Evolutionary conservation across 768 basidiomycete genomes (phyloP), one percentile per base, ranked within the genome.

Genomic region (Serendipita sp.): DNA sequence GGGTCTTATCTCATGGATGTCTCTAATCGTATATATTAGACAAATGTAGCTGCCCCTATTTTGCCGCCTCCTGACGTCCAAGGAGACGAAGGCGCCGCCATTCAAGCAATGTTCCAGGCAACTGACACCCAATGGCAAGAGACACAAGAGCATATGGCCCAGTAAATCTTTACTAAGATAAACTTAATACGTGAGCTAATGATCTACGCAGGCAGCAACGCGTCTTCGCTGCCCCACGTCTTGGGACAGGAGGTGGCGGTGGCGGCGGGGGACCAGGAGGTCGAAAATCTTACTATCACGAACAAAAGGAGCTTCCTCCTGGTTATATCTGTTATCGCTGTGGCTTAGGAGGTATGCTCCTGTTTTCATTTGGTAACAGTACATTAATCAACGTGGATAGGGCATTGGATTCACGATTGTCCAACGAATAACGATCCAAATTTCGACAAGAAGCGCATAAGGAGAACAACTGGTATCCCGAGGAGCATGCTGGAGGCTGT

Each of bases 351-450:
- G 96, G 94, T 77, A 45, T 43, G 71, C 67, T 2, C 33, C 0
- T n/a, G 16, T 15, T 43, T 34, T 15, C 53, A 16, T 13, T 44
- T 64, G 11, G 48, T 46, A 27, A 66, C 40, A 8, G 52, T 52
- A 11, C 16, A 58, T 34, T 37, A 65, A 43, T 40, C 33, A 66
- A 31, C 40, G 40, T 64, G 50, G 50, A 23, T 18, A 97, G 95
- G 96, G 44, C 96, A 99, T 71, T 99, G 96, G 96, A 99, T 99
- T 67, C 94, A 99, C 72, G 91, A 96, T 67, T 99, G 96, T 72
- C 96, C 96, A 1, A 96, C 93, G 3, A 97, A 97, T 72, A 93
- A 87, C 69, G 91, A 99, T 71, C 87, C 91, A 62, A 91, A 94
- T 58, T 96, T 86, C 68, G 91, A 95, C 73, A 87, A 98, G 70